A percentile compares a stretch with the other conserved stretches of the same genome.
phyloP scores from a whole-genome alignment of 1,284 basidiomycete species.

The Coniophora puteana region DNA sequence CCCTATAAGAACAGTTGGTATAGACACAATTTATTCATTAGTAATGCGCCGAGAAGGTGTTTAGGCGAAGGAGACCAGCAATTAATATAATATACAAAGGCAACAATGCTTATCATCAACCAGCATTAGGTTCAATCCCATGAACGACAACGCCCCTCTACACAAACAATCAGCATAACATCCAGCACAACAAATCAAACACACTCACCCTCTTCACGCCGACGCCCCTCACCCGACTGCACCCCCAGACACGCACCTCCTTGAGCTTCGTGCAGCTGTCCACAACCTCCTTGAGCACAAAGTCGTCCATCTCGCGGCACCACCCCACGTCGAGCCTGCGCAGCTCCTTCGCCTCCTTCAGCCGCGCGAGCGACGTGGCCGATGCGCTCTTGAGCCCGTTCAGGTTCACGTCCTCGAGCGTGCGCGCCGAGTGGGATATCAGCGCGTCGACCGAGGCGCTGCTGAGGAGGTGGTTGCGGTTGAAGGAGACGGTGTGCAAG shows the following conservation, averaged over 20 bases:
- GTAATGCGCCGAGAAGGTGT: too few species aligned
- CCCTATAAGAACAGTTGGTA: too few species aligned
- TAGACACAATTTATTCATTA: too few species aligned
- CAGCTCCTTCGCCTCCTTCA: slow-evolving; percentile 49
- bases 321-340: slow-evolving; percentile 80
- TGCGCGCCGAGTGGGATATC: slow-evolving; percentile 59
- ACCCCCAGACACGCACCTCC: slow-evolving; percentile 71
- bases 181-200: neutral
- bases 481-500: slow-evolving; percentile 53
- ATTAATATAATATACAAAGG: too few species aligned
- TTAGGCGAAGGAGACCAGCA: too few species aligned
- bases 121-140: slow-evolving; percentile 39
- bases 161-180: slow-evolving; percentile 7
- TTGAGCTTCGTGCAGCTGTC: slow-evolving; percentile 40
- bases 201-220: slow-evolving; percentile 43
- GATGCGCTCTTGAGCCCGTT: slow-evolving; percentile 52
- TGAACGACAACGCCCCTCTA: slow-evolving; percentile 42
- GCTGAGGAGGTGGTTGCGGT: slow-evolving; percentile 59
- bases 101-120: slow-evolving; percentile 5
- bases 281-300: slow-evolving; percentile 56
- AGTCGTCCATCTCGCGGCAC: slow-evolving; percentile 85
- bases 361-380: slow-evolving; percentile 48
- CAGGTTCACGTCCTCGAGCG: slow-evolving; percentile 64
- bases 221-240: slow-evolving; percentile 57
- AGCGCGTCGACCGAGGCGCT: slow-evolving; percentile 61